A percentile compares a stretch with the other conserved stretches of the same genome.
phyloP scores from a whole-genome alignment of 305 asterid species.

The Plantago coronopus region DNA sequence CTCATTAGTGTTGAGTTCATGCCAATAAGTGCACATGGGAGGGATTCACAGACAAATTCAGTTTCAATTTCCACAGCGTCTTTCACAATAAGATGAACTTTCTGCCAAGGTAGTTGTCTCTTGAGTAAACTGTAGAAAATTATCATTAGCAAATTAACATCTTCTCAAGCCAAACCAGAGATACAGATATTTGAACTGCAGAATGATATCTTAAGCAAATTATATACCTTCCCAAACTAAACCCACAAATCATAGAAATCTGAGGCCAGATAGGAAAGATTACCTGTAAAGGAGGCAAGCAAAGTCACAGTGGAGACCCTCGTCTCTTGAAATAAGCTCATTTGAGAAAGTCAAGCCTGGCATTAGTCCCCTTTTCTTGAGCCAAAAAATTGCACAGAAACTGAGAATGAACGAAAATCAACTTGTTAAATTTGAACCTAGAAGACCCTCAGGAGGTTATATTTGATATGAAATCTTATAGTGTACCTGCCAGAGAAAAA shows the following conservation, averaged over 20 bases:
- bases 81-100: slow-evolving; percentile 57
- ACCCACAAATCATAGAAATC: slow-evolving; percentile 2
- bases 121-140: slow-evolving; percentile 40
- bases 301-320: slow-evolving; percentile 82
- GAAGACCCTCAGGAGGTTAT: not conserved
- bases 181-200: slow-evolving; percentile 31
- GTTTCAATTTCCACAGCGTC: slow-evolving; percentile 80
- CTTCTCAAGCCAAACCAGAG: slow-evolving; percentile 9
- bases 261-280: slow-evolving; percentile 3
- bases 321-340: slow-evolving; percentile 76
- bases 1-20: slow-evolving; percentile 63
- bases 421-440: slow-evolving; percentile 4
- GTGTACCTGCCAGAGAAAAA: slow-evolving; percentile 75
- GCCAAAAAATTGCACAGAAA: slow-evolving; percentile 82
- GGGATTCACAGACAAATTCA: slow-evolving; percentile 67
- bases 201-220: slow-evolving; percentile 5
- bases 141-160: not conserved
- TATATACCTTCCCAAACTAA: slow-evolving; percentile 1
- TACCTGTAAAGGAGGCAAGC: slow-evolving; percentile 74
- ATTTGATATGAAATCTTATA: not conserved
- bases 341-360: slow-evolving; percentile 82
- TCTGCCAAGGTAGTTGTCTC: slow-evolving; percentile 46
- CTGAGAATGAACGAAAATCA: slow-evolving; percentile 28
- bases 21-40: slow-evolving; percentile 74
- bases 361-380: slow-evolving; percentile 72